A percentile compares a stretch with the other conserved stretches of the same genome.
Evolutionary conservation across 1,284 basidiomycete genomes (phyloP).

Genomic region (Rhodotorula glutinis): DNA sequence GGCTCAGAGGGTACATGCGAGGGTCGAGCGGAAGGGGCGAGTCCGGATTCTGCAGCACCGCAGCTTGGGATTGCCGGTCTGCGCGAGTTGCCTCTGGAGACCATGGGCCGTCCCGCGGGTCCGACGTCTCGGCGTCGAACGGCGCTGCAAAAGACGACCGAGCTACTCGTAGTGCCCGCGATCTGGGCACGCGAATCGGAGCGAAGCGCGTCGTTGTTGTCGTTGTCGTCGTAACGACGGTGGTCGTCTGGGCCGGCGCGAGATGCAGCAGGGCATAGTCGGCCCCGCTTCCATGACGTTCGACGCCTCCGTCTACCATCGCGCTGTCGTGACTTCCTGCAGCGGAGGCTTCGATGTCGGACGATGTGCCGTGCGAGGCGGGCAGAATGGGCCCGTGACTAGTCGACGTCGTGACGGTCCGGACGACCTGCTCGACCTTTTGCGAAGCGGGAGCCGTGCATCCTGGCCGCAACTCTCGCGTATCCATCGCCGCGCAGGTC

Average conservation of each 20-base stretch:
- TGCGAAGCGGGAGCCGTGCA: background rate
- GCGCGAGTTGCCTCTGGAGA: background rate
- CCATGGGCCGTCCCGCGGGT: background rate
- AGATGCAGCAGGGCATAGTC: conserved; percentile 39
- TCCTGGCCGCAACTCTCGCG: background rate
- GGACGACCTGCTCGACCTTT: background rate
- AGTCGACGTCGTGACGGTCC: background rate
- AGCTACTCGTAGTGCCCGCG: conserved; percentile 14
- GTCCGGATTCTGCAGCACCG: conserved; percentile 1
- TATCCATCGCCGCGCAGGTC: conserved; percentile 2
- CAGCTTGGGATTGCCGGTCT: background rate
- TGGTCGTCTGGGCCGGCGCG: conserved; percentile 39
- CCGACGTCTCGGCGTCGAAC: background rate
- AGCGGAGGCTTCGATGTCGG: background rate
- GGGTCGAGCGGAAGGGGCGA: conserved; percentile 25
- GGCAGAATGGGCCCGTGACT: background rate
- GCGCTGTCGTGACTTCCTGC: background rate
- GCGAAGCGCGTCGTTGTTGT: conserved; percentile 44
- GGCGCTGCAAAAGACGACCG: conserved; percentile 26
- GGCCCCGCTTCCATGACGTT: background rate
- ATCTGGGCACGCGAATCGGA: conserved; percentile 41
- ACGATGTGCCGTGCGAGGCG: background rate
- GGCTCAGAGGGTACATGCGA: conserved; percentile 35
- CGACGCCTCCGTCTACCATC: background rate
- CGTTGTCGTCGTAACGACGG: conserved; percentile 44